Percentiles rank a stretch among this genome's conserved stretches.
Evolutionary conservation across 306 rosid genomes (phyloP).

Genomic region (Lotus japonicus): DNA sequence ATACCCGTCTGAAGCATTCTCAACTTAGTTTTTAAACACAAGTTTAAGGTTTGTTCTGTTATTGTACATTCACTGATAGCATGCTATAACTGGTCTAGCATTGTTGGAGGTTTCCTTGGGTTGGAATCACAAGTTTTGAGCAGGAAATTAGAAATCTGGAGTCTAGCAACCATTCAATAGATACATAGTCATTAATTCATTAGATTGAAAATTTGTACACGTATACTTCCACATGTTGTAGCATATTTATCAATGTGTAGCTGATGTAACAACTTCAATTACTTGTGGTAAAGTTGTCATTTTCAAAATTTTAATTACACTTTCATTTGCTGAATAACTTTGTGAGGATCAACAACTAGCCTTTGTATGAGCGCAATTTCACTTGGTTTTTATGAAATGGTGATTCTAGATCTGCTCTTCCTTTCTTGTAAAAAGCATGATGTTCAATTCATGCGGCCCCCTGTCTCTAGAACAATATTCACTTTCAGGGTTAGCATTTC

Average conservation of each 20-base stretch:
- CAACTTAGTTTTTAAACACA: neutral
- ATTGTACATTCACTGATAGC: neutral
- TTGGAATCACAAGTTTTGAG: slow-evolving; percentile 11
- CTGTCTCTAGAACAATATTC: no score
- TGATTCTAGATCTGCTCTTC: neutral
- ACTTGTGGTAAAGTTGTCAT: neutral
- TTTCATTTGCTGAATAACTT: neutral
- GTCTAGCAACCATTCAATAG: neutral
- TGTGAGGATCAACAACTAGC: neutral
- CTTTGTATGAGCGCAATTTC: neutral
- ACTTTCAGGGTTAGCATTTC: no score
- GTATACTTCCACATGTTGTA: slow-evolving; percentile 3
- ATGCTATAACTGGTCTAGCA: neutral
- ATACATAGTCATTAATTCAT: slow-evolving; percentile 10
- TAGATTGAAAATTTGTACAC: slow-evolving; percentile 16
- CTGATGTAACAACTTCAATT: neutral
- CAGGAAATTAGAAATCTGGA: slow-evolving; percentile 21
- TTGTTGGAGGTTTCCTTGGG: slow-evolving; percentile 12
- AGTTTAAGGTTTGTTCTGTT: slow-evolving; percentile 9
- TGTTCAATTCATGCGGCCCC: no score
- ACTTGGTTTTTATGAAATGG: neutral
- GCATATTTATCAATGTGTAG: neutral
- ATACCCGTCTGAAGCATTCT: slow-evolving; percentile 51
- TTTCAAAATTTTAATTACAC: neutral
- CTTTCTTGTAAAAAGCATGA: neutral